Conservation (phyloP, 2,329 filamentous ascomycete genomes). For the Capronia americana region DNA sequence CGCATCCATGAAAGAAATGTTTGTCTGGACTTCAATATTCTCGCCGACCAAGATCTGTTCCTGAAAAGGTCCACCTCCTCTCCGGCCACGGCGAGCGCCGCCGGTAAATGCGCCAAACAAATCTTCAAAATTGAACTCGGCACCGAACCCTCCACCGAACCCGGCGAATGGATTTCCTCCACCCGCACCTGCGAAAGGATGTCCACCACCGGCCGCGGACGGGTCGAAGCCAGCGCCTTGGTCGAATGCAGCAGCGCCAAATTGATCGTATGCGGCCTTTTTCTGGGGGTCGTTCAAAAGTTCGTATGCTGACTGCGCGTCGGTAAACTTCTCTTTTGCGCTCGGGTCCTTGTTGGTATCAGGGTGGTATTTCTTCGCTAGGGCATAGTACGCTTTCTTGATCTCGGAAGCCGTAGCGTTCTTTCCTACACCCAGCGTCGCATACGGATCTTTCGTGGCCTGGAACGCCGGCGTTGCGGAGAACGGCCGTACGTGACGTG, state of each 20-base stretch:
- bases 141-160: constrained; percentile 70
- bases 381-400: constrained; percentile 97
- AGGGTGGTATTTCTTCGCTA: constrained; percentile 97
- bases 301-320: constrained; percentile 93
- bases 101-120: constrained; percentile 86
- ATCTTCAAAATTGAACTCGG: constrained; percentile 94
- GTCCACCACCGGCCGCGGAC: constrained; percentile 61
- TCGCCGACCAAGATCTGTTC: constrained; percentile 88
- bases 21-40: constrained; percentile 92
- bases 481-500: constrained; percentile 42
- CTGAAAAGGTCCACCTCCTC: constrained; percentile 72
- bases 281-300: constrained; percentile 91
- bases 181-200: constrained; percentile 67
- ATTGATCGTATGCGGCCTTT: constrained; percentile 89
- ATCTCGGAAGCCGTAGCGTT: constrained; percentile 83
- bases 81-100: constrained; percentile 57
- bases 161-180: constrained; percentile 44
- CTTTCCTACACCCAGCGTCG: constrained; percentile 82
- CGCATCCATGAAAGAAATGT: constrained; percentile 93
- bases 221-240: constrained; percentile 78
- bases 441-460: constrained; percentile 83
- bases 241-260: constrained; percentile 78
- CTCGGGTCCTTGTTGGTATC: constrained; percentile 94
- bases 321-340: constrained; percentile 94
- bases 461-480: constrained; percentile 63